Evolutionary conservation across 805 yeast genomes (phyloP).

Genomic region (Teunomyces panamensis): DNA sequence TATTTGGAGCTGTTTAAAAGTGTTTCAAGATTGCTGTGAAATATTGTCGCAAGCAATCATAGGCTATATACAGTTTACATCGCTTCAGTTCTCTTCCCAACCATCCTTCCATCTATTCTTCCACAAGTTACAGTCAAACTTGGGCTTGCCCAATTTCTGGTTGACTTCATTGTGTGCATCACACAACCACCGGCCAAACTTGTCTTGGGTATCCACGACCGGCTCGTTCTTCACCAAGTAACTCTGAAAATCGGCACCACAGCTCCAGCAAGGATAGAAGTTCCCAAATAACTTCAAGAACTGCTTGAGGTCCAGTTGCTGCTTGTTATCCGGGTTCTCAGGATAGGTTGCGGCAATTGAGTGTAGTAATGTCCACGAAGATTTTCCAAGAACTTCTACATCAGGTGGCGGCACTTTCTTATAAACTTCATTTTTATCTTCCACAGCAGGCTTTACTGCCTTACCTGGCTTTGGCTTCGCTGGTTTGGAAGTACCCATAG

Average conservation of each 20-base stretch:
- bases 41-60: background rate
- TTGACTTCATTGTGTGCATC: slow-evolving; percentile 96
- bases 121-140: slow-evolving; percentile 88
- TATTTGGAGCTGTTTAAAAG: background rate
- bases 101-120: slow-evolving; percentile 93
- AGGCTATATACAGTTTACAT: slow-evolving; percentile 1
- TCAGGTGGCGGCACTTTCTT: slow-evolving; percentile 75
- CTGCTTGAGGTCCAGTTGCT: slow-evolving; percentile 69
- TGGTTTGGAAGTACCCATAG: slow-evolving; percentile 24
- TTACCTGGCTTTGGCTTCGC: slow-evolving; percentile 5
- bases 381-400: slow-evolving; percentile 71
- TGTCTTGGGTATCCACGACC: slow-evolving; percentile 63
- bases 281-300: slow-evolving; percentile 71
- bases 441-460: slow-evolving; percentile 4
- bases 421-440: slow-evolving; percentile 7
- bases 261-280: slow-evolving; percentile 90
- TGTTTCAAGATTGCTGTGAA: background rate
- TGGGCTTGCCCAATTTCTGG: slow-evolving; percentile 76
- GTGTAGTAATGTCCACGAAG: slow-evolving; percentile 92
- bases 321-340: slow-evolving; percentile 52
- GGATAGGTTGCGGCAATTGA: slow-evolving; percentile 90
- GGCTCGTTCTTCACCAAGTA: slow-evolving; percentile 58
- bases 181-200: slow-evolving; percentile 87
- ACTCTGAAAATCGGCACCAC: slow-evolving; percentile 78
- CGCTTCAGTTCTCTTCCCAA: slow-evolving; percentile 50